These are phyloP conservation scores for Aspergillus fischeri DNA, from an alignment of 2,329 filamentous ascomycete genomes.

Conservation along the genomic window DNA sequence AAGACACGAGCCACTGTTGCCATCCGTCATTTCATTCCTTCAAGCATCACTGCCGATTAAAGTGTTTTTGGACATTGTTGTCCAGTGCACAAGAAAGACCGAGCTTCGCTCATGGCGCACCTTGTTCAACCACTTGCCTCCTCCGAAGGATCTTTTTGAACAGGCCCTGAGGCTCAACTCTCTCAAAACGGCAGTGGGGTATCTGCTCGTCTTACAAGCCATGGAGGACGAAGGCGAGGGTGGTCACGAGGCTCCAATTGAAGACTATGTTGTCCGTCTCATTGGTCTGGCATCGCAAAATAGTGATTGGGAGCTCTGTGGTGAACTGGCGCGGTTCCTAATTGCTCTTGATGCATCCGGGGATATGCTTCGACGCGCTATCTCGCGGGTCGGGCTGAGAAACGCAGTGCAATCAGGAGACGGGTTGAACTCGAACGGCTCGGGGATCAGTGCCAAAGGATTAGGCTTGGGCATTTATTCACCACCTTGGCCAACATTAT, in stretches of 20 bases:
- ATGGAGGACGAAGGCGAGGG: slow-evolving; percentile 51
- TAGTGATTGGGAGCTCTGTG: slow-evolving; percentile 92
- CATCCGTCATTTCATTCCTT: slow-evolving; percentile 57
- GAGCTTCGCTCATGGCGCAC: slow-evolving; percentile 94
- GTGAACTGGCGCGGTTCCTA: slow-evolving; percentile 89
- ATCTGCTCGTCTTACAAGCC: slow-evolving; percentile 90
- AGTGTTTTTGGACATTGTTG: slow-evolving; percentile 86
- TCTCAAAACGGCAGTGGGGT: slow-evolving; percentile 92
- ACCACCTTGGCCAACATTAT: slow-evolving; percentile 31
- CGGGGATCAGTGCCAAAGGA: slow-evolving; percentile 27
- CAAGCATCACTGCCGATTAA: slow-evolving; percentile 65
- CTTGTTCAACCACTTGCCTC: slow-evolving; percentile 84
- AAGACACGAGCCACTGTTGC: slow-evolving; percentile 36
- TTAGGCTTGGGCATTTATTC: slow-evolving; percentile 31
- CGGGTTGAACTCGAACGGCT: slow-evolving; percentile 20
- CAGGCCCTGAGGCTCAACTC: slow-evolving; percentile 80
- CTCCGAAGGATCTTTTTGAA: slow-evolving; percentile 88
- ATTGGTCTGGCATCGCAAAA: slow-evolving; percentile 76
- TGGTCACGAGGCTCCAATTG: slow-evolving; percentile 50
- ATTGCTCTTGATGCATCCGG: slow-evolving; percentile 88
- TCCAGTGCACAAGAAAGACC: slow-evolving; percentile 96
- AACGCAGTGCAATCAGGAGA: slow-evolving; percentile 9
- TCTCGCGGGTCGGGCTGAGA: slow-evolving; percentile 39
- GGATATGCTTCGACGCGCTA: slow-evolving; percentile 59
- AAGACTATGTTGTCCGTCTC: slow-evolving; percentile 65